phyloP scores from a whole-genome alignment of 768 basidiomycete genomes.

The Trametes cubensis region DNA sequence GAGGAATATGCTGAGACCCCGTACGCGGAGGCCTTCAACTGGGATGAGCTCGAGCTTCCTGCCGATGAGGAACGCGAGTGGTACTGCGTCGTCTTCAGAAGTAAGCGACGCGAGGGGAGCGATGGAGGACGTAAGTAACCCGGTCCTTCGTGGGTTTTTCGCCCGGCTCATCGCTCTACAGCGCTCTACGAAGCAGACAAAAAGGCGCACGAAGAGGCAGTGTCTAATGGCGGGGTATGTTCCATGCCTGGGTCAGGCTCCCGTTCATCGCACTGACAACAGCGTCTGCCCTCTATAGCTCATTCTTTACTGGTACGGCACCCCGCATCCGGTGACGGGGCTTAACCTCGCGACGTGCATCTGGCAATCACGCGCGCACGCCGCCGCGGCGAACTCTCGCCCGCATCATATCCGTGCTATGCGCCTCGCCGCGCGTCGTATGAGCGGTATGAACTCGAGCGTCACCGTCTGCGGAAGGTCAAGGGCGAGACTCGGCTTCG shows the following conservation, averaged over 20 bases:
- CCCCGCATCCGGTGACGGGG: constrained; percentile 72
- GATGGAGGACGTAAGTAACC: constrained; percentile 60
- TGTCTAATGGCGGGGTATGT: constrained; percentile 81
- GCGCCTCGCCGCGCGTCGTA: constrained; percentile 78
- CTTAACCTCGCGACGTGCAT: constrained; percentile 95
- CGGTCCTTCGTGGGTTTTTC: background rate
- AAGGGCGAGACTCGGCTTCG: constrained; percentile 58
- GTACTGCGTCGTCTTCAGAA: constrained; percentile 92
- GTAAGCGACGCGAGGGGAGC: constrained; percentile 70
- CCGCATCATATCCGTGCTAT: constrained; percentile 85
- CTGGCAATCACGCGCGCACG: constrained; percentile 89
- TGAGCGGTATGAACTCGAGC: constrained; percentile 76
- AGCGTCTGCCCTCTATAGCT: constrained; percentile 46
- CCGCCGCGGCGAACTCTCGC: constrained; percentile 74
- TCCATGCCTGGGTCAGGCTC: background rate
- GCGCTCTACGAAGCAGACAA: constrained; percentile 87
- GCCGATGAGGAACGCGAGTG: constrained; percentile 78
- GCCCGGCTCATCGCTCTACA: constrained; percentile 33
- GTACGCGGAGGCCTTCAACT: constrained; percentile 88
- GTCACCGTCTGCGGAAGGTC: constrained; percentile 71
- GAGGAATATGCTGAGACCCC: constrained; percentile 61
- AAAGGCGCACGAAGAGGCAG: constrained; percentile 90
- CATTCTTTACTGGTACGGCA: constrained; percentile 93
- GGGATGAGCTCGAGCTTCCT: constrained; percentile 70
- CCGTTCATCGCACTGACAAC: background rate